Conservation (phyloP, 306 rosid genomes). For the Cucumis melo region DNA sequence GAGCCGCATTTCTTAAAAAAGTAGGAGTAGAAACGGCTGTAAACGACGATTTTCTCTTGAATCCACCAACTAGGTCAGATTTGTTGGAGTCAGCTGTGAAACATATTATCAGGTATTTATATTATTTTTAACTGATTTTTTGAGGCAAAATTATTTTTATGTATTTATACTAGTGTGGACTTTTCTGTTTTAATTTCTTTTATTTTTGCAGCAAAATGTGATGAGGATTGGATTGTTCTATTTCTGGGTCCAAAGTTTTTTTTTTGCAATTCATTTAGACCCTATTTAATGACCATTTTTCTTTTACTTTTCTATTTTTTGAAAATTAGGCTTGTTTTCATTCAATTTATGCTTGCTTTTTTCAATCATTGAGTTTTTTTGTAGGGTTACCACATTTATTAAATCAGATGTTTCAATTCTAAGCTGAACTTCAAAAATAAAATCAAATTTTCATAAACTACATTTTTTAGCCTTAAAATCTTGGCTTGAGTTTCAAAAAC, state of each 20-base stretch:
- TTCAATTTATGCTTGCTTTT: too few species aligned
- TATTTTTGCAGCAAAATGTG: background rate
- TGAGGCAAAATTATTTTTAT: background rate
- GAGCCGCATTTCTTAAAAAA: constrained; percentile 83
- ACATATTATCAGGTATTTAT: constrained; percentile 60
- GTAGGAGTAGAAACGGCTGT: constrained; percentile 90
- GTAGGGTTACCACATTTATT: too few species aligned
- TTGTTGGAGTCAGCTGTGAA: constrained; percentile 83
- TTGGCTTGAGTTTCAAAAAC: too few species aligned
- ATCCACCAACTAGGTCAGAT: constrained; percentile 74
- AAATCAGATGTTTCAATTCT: too few species aligned
- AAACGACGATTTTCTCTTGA: constrained; percentile 52
- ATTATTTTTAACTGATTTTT: constrained; percentile 2
- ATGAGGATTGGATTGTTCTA: background rate
- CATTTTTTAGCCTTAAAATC: too few species aligned
- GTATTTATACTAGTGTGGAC: background rate
- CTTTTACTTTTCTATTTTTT: too few species aligned
- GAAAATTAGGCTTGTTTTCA: too few species aligned
- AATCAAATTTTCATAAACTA: too few species aligned
- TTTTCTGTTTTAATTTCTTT: background rate
- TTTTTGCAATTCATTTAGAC: too few species aligned
- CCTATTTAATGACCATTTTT: too few species aligned
- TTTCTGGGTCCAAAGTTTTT: background rate
- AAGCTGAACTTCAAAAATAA: too few species aligned
- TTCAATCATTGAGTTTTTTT: too few species aligned